Evolutionary conservation across 106 monocot species (phyloP), one percentile per base, ranked within the genome.

Genomic region (Allium cepa): DNA sequence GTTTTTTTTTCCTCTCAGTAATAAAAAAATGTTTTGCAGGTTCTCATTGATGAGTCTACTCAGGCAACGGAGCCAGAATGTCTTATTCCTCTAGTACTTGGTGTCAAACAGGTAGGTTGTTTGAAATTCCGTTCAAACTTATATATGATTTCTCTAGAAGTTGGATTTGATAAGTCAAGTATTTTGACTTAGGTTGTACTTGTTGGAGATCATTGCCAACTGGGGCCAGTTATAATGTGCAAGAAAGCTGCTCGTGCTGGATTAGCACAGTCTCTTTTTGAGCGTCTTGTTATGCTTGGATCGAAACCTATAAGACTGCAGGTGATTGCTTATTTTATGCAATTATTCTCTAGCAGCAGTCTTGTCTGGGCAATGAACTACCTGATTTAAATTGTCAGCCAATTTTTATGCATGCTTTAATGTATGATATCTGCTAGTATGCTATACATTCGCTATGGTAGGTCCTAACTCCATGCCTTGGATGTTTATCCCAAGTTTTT

Each of bases 141-240:
- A 27, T 57, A 26, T 7, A 7, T 10, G 66, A 7, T 13, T 28
- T 81, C 28, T 62, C 51, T 73, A 17, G 66, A 47, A 5, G 16
- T 6, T 14, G 14, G 49, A 2, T 69, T 73, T 17, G 36, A 36
- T 36, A 36, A 36, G 36, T 0, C 36, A 36, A 36, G 36, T 36
- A 0, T 47, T 10, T 52, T 63, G 51, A 53, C 55, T 65, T 57
- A 99, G 99, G 99, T 87, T 76, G 90, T 99, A 27, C 93, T 99
- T 69, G 93, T 99, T 73, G 99, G 99, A 76, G 99, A 99, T 75
- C 99, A 99, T 73, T 99, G 99, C 73, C 99, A 99, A 72, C 99
- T 99, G 71, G 99, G 99, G 66, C 99, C 99, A 45, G 99, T 99
- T 45, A 99, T 99, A 57, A 99, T 99, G 99, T 99, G 99, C 72